These are phyloP conservation scores for Annulohypoxylon moriforme DNA, from an alignment of 495 filamentous ascomycete genomes.

Conservation along the genomic window DNA sequence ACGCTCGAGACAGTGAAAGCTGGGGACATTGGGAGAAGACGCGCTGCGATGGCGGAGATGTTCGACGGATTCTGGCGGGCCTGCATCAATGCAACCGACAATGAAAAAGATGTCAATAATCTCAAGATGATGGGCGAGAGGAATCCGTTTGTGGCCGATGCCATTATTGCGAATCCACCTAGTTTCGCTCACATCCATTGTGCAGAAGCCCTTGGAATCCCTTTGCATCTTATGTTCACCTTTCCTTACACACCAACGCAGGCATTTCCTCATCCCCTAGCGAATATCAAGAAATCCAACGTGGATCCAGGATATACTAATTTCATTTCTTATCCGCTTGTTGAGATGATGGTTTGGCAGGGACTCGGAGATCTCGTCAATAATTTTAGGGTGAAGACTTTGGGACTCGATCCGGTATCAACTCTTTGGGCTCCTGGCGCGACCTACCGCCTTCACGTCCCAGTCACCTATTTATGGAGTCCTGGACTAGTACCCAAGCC, in stretches of 20 bases:
- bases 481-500: conserved; percentile 74
- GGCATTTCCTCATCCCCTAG: conserved; percentile 76
- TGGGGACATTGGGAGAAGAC: conserved; percentile 70
- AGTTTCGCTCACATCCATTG: conserved; percentile 75
- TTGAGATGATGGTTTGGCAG: conserved; percentile 75
- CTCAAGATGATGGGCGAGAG: conserved; percentile 64
- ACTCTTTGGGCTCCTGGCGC: conserved; percentile 74
- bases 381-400: conserved; percentile 67
- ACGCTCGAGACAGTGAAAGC: conserved; percentile 70
- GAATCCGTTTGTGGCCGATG: conserved; percentile 72
- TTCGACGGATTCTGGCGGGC: conserved; percentile 71
- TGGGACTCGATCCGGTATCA: conserved; percentile 70
- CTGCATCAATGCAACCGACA: conserved; percentile 67
- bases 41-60: conserved; percentile 72
- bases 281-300: conserved; percentile 71
- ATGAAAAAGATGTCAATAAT: conserved; percentile 63
- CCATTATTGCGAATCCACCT: conserved; percentile 77
- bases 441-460: conserved; percentile 69
- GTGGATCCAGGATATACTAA: conserved; percentile 69
- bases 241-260: conserved; percentile 72
- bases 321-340: conserved; percentile 78
- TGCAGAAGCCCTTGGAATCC: conserved; percentile 72
- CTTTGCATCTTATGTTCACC: conserved; percentile 74
- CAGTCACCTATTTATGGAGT: conserved; percentile 75
- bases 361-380: conserved; percentile 75